Percentiles rank a stretch among this genome's conserved stretches.
phyloP scores from a whole-genome alignment of 148 eudicot species.

The Mesembryanthemum crystallinum region DNA sequence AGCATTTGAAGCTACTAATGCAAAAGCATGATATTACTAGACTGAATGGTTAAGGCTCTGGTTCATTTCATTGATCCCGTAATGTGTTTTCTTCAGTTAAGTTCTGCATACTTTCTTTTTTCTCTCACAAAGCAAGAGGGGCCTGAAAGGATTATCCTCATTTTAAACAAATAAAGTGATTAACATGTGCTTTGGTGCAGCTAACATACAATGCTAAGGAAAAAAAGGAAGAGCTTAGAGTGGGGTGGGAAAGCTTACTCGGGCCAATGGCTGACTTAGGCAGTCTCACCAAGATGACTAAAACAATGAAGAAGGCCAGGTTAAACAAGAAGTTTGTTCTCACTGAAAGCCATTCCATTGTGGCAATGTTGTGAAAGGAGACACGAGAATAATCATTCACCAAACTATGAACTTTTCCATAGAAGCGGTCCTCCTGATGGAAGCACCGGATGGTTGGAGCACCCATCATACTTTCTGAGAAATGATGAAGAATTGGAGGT shows the following conservation, averaged over 20 bases:
- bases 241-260: slow-evolving; percentile 44
- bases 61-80: no score
- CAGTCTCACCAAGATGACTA: slow-evolving; percentile 69
- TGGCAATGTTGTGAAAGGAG: slow-evolving; percentile 72
- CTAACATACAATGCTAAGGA: not conserved
- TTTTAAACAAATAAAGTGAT: no score
- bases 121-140: no score
- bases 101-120: no score
- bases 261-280: slow-evolving; percentile 81
- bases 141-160: no score
- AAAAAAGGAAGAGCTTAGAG: not conserved
- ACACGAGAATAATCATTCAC: slow-evolving; percentile 77
- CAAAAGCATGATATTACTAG: not conserved
- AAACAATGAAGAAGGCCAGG: slow-evolving; percentile 72
- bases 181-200: not conserved
- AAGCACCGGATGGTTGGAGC: slow-evolving; percentile 77
- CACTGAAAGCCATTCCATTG: slow-evolving; percentile 92
- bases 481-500: slow-evolving; percentile 81
- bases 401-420: slow-evolving; percentile 40
- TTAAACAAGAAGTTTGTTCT: slow-evolving; percentile 83
- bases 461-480: slow-evolving; percentile 74
- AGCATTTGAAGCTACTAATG: not conserved
- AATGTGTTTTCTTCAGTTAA: no score
- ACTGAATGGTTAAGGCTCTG: not conserved
- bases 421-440: slow-evolving; percentile 66